Evolutionary conservation across 1,139 yeast species (phyloP).

Genomic region (Hemisphaericaspora xylofermentans): DNA sequence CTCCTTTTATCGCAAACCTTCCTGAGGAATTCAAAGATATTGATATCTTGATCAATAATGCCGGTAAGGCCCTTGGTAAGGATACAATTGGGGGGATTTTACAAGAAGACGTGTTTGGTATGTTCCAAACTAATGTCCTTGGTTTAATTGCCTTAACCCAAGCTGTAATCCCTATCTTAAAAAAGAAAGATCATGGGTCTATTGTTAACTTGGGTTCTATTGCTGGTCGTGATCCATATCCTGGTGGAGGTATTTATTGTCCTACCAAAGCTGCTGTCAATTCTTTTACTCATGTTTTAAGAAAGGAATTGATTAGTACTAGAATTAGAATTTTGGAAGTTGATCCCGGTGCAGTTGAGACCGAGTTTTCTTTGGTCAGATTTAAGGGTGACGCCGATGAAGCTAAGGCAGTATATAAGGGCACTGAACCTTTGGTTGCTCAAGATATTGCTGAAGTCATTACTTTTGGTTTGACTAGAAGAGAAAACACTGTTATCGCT

Average conservation of each 20-base stretch:
- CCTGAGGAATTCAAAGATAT: constrained; percentile 39
- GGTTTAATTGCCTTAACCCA: constrained; percentile 43
- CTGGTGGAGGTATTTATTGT: constrained; percentile 85
- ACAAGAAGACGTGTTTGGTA: constrained; percentile 32
- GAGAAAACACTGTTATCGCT: constrained; percentile 74
- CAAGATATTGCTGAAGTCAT: constrained; percentile 82
- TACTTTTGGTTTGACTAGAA: constrained; percentile 69
- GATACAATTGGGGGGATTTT: constrained; percentile 37
- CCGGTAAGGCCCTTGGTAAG: constrained; percentile 44
- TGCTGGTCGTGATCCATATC: constrained; percentile 86
- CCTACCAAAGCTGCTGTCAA: constrained; percentile 84
- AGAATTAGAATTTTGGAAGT: constrained; percentile 77
- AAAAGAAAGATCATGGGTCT: constrained; percentile 61
- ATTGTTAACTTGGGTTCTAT: constrained; percentile 82
- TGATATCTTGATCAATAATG: constrained; percentile 42
- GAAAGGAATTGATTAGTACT: constrained; percentile 76
- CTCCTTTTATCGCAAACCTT: constrained; percentile 30
- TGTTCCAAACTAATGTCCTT: constrained; percentile 44
- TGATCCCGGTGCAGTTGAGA: constrained; percentile 87
- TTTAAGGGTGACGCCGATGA: constrained; percentile 67
- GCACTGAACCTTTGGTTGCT: constrained; percentile 71
- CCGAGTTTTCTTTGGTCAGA: constrained; percentile 79
- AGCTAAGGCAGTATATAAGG: constrained; percentile 73
- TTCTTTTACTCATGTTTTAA: constrained; percentile 70
- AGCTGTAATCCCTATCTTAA: constrained; percentile 42